Conservation (phyloP, 2,329 filamentous ascomycete species). For the Tetracladium maxilliforme region DNA sequence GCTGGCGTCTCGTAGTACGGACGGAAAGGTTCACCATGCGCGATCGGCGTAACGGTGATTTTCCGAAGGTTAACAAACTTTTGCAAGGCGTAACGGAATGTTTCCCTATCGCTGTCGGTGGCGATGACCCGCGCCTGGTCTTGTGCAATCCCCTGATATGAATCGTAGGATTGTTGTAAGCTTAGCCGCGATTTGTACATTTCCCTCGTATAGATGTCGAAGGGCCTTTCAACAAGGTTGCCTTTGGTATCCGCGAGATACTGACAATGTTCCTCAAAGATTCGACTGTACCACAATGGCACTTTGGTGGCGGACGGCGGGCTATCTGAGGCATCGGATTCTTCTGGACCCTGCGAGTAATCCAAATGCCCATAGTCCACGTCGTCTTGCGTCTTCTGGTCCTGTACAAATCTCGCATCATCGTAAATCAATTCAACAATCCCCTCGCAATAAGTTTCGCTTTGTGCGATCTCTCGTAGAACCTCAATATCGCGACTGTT, state of each 20-base stretch:
- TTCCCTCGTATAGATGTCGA: neutral
- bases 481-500: constrained; percentile 21
- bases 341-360: neutral
- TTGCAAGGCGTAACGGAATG: constrained; percentile 16
- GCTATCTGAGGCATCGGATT: no score
- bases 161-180: constrained; percentile 11
- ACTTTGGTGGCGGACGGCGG: no score
- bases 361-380: neutral
- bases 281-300: constrained; percentile 1
- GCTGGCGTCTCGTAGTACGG: constrained; percentile 25
- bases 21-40: constrained; percentile 18
- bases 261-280: neutral
- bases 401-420: constrained; percentile 8
- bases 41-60: constrained; percentile 22
- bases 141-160: constrained; percentile 16
- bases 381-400: neutral
- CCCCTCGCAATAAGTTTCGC: constrained; percentile 14
- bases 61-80: constrained; percentile 18
- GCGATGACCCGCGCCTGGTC: constrained; percentile 16
- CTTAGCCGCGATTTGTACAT: constrained; percentile 3
- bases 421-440: constrained; percentile 25
- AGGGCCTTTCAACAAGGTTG: neutral
- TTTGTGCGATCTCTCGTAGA: constrained; percentile 18
- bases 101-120: constrained; percentile 12
- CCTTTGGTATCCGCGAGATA: no score